These are phyloP conservation scores for Globisporangium radiosum DNA, from an alignment of 352 stramenopile genomes.

Conservation along the genomic window DNA sequence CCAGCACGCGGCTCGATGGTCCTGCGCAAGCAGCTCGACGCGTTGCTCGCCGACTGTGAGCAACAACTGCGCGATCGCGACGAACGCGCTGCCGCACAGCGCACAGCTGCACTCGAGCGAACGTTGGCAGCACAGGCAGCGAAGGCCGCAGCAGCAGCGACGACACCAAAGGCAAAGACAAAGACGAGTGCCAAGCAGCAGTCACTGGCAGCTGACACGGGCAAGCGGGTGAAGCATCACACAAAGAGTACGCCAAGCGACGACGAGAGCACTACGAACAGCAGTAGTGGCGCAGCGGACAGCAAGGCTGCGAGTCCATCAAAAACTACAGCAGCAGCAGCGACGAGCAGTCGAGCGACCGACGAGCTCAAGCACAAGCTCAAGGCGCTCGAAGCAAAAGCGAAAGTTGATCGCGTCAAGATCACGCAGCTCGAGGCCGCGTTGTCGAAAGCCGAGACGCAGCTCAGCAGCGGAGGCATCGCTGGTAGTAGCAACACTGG, in stretches of 20 bases:
- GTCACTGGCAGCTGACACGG: no score
- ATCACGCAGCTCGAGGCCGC: slow-evolving; percentile 73
- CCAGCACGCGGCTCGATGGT: slow-evolving; percentile 50
- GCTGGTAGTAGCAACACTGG: slow-evolving; percentile 6
- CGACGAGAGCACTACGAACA: neutral
- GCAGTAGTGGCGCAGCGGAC: neutral
- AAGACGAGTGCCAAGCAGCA: neutral
- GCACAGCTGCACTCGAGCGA: slow-evolving; percentile 11
- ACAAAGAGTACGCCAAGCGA: slow-evolving; percentile 12
- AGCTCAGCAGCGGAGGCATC: slow-evolving; percentile 14
- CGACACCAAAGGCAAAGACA: neutral
- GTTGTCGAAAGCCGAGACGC: slow-evolving; percentile 44
- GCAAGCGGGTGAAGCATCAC: slow-evolving; percentile 2
- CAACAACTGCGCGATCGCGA: slow-evolving; percentile 24
- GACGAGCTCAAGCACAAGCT: slow-evolving; percentile 74
- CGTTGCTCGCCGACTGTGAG: slow-evolving; percentile 36
- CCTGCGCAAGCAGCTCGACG: slow-evolving; percentile 58
- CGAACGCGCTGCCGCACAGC: slow-evolving; percentile 15
- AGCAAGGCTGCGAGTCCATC: slow-evolving; percentile 5
- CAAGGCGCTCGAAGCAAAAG: slow-evolving; percentile 55
- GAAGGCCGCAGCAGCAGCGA: neutral
- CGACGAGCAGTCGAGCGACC: slow-evolving; percentile 20
- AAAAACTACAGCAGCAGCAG: neutral
- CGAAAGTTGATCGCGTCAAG: slow-evolving; percentile 61
- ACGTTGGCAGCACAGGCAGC: slow-evolving; percentile 3